phyloP scores from a whole-genome alignment of 345 rosid species.

The Mallotus nudiflorus region DNA sequence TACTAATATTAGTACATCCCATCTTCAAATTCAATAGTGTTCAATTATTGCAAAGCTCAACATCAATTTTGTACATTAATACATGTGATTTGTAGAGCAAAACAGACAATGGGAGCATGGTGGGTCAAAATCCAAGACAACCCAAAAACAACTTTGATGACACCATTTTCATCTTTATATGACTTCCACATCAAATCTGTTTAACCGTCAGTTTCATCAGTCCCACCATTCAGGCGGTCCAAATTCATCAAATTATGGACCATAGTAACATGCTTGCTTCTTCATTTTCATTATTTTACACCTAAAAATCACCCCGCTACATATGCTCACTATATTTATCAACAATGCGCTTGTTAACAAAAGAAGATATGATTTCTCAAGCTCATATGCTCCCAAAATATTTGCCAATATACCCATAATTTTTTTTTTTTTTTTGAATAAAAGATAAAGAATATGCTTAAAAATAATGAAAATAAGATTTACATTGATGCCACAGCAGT shows the following conservation, averaged over 20 bases:
- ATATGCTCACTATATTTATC: no score
- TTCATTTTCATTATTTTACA: neutral
- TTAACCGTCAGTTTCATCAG: neutral
- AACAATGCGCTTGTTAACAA: no score
- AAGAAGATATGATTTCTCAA: no score
- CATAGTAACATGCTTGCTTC: no score
- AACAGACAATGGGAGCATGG: neutral
- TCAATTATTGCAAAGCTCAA: neutral
- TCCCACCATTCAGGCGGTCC: conserved; percentile 14
- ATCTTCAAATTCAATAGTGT: neutral
- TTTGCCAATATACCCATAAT: no score
- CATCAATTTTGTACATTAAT: neutral
- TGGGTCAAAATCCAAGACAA: neutral
- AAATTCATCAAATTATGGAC: neutral
- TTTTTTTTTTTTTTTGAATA: no score
- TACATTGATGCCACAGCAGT: conserved; percentile 19
- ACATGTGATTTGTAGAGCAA: neutral
- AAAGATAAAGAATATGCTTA: conserved; percentile 3
- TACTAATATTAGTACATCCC: no score
- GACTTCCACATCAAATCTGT: conserved; percentile 6
- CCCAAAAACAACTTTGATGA: neutral
- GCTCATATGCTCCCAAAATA: neutral
- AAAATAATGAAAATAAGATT: conserved; percentile 13
- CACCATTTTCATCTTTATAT: neutral
- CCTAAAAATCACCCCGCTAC: neutral